phyloP scores from a whole-genome alignment of 2,329 filamentous ascomycete species.

The Fonsecaea pugnacius region DNA sequence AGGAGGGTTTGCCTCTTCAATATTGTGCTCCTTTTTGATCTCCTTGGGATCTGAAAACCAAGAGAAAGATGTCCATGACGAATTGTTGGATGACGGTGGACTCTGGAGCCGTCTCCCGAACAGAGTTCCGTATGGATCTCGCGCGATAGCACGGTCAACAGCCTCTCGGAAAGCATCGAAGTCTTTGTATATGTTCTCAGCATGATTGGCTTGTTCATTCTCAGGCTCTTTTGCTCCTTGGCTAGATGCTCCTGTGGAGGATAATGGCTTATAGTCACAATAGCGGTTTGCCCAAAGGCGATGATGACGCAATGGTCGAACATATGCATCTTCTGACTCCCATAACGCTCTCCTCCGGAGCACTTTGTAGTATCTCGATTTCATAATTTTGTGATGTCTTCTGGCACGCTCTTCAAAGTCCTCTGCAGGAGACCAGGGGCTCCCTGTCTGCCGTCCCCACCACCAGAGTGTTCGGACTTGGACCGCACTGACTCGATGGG shows the following conservation, averaged over 20 bases:
- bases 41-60: slow-evolving; percentile 38
- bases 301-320: slow-evolving; percentile 22
- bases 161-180: slow-evolving; percentile 45
- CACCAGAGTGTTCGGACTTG: slow-evolving; percentile 36
- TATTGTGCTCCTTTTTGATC: slow-evolving; percentile 13
- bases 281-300: slow-evolving; percentile 18
- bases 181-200: slow-evolving; percentile 35
- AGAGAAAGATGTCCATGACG: slow-evolving; percentile 41
- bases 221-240: slow-evolving; percentile 17
- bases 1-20: slow-evolving; percentile 10
- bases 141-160: slow-evolving; percentile 43
- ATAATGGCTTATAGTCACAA: slow-evolving; percentile 25
- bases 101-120: slow-evolving; percentile 45
- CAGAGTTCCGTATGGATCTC: slow-evolving; percentile 47
- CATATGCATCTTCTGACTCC: slow-evolving; percentile 32
- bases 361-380: slow-evolving; percentile 35
- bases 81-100: slow-evolving; percentile 30
- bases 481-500: slow-evolving; percentile 8
- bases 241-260: slow-evolving; percentile 23
- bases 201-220: not conserved
- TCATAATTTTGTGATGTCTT: slow-evolving; percentile 35
- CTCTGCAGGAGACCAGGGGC: slow-evolving; percentile 22
- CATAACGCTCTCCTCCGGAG: slow-evolving; percentile 33
- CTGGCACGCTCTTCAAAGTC: slow-evolving; percentile 34
- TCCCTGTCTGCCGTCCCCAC: slow-evolving; percentile 32